Evolutionary conservation across 208 protist species (phyloP).

Genomic region (Porcisia hertigi): DNA sequence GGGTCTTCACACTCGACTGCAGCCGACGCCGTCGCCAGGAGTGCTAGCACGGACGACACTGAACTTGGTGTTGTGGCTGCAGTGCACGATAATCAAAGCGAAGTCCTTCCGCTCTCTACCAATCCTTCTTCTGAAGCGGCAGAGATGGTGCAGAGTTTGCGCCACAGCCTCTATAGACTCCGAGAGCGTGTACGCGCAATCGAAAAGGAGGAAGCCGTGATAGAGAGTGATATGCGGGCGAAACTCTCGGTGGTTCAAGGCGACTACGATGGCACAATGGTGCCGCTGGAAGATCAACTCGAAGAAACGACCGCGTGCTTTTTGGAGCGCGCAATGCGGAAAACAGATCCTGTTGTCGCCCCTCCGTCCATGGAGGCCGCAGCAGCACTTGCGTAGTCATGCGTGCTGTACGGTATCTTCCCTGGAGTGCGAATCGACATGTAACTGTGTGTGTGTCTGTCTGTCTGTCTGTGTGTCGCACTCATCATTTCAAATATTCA

Average conservation of each 20-base stretch:
- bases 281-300: constrained; percentile 67
- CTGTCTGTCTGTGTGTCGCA: background rate
- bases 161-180: constrained; percentile 50
- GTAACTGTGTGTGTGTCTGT: background rate
- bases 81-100: constrained; percentile 24
- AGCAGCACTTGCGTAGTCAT: background rate
- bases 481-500: background rate
- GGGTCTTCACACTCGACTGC: background rate
- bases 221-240: constrained; percentile 35
- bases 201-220: constrained; percentile 30
- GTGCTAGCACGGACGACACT: background rate
- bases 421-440: background rate
- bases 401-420: background rate
- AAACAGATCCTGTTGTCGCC: constrained; percentile 1
- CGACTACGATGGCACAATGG: constrained; percentile 83
- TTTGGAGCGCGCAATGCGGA: constrained; percentile 30
- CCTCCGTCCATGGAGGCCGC: background rate
- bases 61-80: background rate
- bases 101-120: constrained; percentile 12
- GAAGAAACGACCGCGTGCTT: constrained; percentile 65
- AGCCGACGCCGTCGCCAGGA: background rate
- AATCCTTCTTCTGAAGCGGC: constrained; percentile 14
- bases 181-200: constrained; percentile 45
- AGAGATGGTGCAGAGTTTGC: constrained; percentile 35
- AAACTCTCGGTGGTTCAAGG: constrained; percentile 52